Base-by-base conservation (phyloP, 495 filamentous ascomycete species). In the Penicillium silybi region DNA sequence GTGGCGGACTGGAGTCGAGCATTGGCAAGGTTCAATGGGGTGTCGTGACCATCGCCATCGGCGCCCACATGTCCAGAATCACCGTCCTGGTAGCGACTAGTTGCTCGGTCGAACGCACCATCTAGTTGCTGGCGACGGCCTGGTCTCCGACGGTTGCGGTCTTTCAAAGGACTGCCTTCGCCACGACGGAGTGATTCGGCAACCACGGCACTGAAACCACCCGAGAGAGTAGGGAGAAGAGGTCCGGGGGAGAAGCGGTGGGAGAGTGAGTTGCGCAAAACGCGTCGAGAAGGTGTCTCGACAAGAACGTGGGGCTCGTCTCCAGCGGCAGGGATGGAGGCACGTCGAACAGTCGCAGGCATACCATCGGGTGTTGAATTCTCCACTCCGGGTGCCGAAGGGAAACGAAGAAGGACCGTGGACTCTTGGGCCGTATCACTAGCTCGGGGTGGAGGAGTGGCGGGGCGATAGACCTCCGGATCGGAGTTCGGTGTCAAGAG, bases 141-240 rank as follows among this genome's bases (percentile, higher is more conserved):
- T 9, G 55, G 41, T 32, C 49, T 66, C n/a, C 59, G 54, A 3
- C 44, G 52, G 22, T 49, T 54, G 13, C 71, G 66, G 15, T 71
- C 65, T 43, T 71, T 74, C 26, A 59, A 58, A n/a, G 71, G 66
- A 32, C 62, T 72, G 19, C 61, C 65, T 47, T 77, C 70, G 20
- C 79, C 80, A 9, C 80, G 76, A 23, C 80, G 76, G 5, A 85
- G 59, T 17, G 80, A 78, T 54, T 88, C 85, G 5, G 82, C 84
- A 6, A 85, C 80, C 2, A 85, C 76, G 2, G 77, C 82, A 61
- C 72, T 81, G 47, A 85, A 74, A 17, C 78, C 71, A 13, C 74
- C 74, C 0, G 81, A 83, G 0, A 85, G 65, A 5, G 81, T 76
- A 27, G 63, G 63, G 8, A 66, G 42, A 41, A 66, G 50, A n/a